Evolutionary conservation across 2,329 filamentous ascomycete genomes (phyloP), one percentile per base, ranked within the genome.

Genomic region (Periconia macrospinosa): DNA sequence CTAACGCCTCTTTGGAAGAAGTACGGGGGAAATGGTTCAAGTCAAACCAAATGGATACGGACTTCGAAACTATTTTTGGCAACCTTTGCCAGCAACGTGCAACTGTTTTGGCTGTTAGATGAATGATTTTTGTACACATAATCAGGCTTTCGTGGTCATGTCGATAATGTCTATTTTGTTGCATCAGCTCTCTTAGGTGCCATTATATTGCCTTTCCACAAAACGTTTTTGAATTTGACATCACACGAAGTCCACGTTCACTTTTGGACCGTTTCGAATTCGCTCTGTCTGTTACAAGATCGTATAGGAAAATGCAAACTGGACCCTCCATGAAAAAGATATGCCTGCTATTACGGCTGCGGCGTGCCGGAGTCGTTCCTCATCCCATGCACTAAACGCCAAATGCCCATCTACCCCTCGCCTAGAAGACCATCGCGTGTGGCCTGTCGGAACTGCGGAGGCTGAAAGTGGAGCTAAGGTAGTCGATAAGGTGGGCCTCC

Each of bases 361-460:
- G 70, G 70, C 66, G 66, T 67, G 66, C 70, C 71, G 66, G 68
- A 70, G 66, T 69, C 66, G 63, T 70, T 69, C 69, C 69, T 73
- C 71, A 72, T 71, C 69, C 70, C 70, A 73, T 71, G 67, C 68
- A 70, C 69, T 66, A 59, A 73, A 73, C 70, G 70, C 70, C 70
- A 67, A 67, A 67, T 66, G 61, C 62, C 70, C 63, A 58, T 68
- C 67, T 59, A 67, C 60, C 63, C 67, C 60, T 61, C 68, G 57
- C 59, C 63, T 97, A 99, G 87, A 93, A 99, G 83, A 91, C 90
- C 94, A 99, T 97, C 88, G 96, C 91, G 84, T 99, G 94, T 82
- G 94, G 94, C 89, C 93, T 92, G 86, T 99, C 93, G 76, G 94
- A 94, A 86, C 92, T 97, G 83, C 93, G 90, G 81, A 99, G 88